phyloP scores from a whole-genome alignment of 768 basidiomycete species.

The Tulasnella calospora region DNA sequence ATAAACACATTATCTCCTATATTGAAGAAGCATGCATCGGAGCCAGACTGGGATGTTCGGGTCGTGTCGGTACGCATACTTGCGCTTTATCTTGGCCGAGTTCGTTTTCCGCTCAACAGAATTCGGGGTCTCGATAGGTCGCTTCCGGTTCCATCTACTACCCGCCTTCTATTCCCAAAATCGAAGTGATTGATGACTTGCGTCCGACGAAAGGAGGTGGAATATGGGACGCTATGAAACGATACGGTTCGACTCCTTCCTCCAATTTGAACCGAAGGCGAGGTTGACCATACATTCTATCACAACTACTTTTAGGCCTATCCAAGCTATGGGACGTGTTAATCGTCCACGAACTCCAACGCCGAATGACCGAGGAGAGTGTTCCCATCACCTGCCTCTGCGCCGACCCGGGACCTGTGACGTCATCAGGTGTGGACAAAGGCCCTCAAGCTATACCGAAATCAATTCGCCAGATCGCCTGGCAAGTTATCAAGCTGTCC shows the following conservation, averaged over 20 bases:
- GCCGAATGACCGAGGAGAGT: not conserved
- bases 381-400: not conserved
- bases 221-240: not conserved
- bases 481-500: not conserved
- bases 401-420: not conserved
- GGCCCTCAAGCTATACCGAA: not conserved
- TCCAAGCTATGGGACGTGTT: conserved; percentile 4
- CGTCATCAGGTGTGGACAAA: not conserved
- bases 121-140: not conserved
- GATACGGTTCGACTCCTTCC: not conserved
- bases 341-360: conserved; percentile 7
- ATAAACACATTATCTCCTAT: conserved; percentile 53
- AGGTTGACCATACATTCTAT: not conserved
- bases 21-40: conserved; percentile 46
- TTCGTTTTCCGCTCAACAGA: not conserved
- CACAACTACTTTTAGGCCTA: not conserved
- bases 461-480: not conserved
- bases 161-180: not conserved
- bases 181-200: not conserved
- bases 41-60: conserved; percentile 52
- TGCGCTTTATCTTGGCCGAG: no score
- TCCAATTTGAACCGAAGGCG: not conserved
- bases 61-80: conserved; percentile 48
- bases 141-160: not conserved
- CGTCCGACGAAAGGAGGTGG: not conserved